These are phyloP conservation scores for Pythium folliculosum DNA, from an alignment of 352 stramenopile genomes.

Conservation along the genomic window DNA sequence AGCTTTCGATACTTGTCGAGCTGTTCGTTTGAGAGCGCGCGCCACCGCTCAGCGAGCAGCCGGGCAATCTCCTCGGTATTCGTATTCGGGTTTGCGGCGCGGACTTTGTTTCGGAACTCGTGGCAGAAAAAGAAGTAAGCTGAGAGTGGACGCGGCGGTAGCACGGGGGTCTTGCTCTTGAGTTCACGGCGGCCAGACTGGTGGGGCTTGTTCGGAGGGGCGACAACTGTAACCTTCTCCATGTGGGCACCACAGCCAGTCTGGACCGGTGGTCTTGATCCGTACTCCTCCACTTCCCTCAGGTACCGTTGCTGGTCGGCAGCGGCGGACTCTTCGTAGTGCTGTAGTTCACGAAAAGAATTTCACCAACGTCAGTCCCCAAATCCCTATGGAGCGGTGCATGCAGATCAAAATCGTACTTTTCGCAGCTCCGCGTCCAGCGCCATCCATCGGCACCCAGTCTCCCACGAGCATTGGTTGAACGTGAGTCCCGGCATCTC, in stretches of 20 bases:
- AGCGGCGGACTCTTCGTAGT: slow-evolving; percentile 82
- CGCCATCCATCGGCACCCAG: slow-evolving; percentile 81
- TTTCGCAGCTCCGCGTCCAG: slow-evolving; percentile 62
- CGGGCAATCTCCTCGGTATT: slow-evolving; percentile 92
- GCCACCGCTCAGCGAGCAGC: slow-evolving; percentile 82
- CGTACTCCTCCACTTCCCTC: slow-evolving; percentile 91
- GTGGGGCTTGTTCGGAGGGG: slow-evolving; percentile 73
- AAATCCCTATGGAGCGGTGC: no score
- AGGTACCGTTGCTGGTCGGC: slow-evolving; percentile 86
- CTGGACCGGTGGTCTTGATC: no score
- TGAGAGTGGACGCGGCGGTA: slow-evolving; percentile 93
- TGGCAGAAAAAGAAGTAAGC: slow-evolving; percentile 97
- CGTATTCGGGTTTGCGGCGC: slow-evolving; percentile 93
- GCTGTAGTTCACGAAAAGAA: slow-evolving; percentile 28
- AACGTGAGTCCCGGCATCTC: slow-evolving; percentile 87
- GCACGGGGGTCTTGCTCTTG: slow-evolving; percentile 92
- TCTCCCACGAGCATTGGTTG: slow-evolving; percentile 84
- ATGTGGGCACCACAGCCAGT: no score
- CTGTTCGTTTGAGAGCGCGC: slow-evolving; percentile 90
- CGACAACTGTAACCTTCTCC: no score
- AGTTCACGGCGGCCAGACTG: slow-evolving; percentile 56
- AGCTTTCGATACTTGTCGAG: slow-evolving; percentile 61
- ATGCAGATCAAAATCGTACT: slow-evolving; percentile 26
- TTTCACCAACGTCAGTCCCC: no score
- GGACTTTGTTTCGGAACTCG: slow-evolving; percentile 88